phyloP scores from a whole-genome alignment of 257 asterid species.

The Lavandula angustifolia region DNA sequence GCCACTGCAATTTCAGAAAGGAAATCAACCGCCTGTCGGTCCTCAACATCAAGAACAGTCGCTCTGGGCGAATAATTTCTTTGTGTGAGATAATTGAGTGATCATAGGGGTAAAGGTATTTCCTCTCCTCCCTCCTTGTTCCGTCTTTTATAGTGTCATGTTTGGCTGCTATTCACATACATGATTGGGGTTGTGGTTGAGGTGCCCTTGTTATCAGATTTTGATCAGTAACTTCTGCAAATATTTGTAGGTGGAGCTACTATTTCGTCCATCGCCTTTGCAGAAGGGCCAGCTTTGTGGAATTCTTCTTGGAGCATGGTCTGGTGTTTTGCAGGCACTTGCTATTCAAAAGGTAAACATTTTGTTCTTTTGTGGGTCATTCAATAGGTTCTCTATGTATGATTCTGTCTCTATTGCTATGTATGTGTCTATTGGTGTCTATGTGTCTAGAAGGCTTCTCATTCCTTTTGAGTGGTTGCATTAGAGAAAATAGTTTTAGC shows the following conservation, averaged over 20 bases:
- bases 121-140: neutral
- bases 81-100: constrained; percentile 61
- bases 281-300: constrained; percentile 57
- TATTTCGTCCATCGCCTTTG: constrained; percentile 60
- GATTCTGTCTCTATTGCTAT: neutral
- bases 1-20: constrained; percentile 54
- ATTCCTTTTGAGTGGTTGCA: neutral
- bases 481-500: neutral
- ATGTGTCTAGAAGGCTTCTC: neutral
- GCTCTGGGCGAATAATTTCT: constrained; percentile 58
- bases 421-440: constrained; percentile 5
- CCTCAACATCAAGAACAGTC: constrained; percentile 69
- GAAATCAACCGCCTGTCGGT: constrained; percentile 52
- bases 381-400: constrained; percentile 46
- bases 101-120: constrained; percentile 44
- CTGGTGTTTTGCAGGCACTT: constrained; percentile 75
- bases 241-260: constrained; percentile 52
- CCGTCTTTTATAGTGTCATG: neutral
- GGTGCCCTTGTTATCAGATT: constrained; percentile 38
- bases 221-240: constrained; percentile 47
- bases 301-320: constrained; percentile 64
- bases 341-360: constrained; percentile 53
- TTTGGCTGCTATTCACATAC: neutral
- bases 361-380: constrained; percentile 29
- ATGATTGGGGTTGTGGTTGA: neutral